Conservation (phyloP, 2,329 filamentous ascomycete genomes). For the Diplodia corticola region DNA sequence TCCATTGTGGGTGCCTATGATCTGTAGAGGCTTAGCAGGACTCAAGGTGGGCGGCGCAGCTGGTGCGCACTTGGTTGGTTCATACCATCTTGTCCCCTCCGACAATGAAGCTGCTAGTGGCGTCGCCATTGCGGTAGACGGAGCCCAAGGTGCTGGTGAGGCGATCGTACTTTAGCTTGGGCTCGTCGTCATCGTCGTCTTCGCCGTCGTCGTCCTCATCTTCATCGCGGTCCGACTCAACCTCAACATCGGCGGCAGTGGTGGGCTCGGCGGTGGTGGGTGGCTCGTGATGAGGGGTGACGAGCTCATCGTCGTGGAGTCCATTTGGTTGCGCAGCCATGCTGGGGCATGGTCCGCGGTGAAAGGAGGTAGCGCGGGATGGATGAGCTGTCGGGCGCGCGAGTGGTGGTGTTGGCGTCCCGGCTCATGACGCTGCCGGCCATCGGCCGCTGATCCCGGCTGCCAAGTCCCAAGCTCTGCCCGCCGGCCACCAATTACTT, state of each 20-base stretch:
- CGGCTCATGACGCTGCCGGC: constrained; percentile 19
- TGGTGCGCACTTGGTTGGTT: constrained; percentile 15
- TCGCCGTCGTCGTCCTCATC: constrained; percentile 70
- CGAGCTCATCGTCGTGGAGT: constrained; percentile 43
- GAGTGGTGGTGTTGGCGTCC: not conserved
- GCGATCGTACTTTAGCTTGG: constrained; percentile 87
- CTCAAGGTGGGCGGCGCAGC: constrained; percentile 53
- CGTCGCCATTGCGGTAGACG: constrained; percentile 92
- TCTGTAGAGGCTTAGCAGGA: constrained; percentile 53
- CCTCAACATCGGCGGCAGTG: constrained; percentile 27
- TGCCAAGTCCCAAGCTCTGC: constrained; percentile 4
- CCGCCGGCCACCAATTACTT: not conserved
- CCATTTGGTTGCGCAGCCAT: constrained; percentile 43
- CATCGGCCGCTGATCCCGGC: constrained; percentile 14
- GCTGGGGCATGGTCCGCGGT: constrained; percentile 42
- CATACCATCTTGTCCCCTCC: constrained; percentile 95
- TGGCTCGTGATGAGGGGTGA: constrained; percentile 55
- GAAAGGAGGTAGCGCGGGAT: constrained; percentile 5
- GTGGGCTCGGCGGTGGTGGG: constrained; percentile 22
- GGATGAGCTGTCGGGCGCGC: constrained; percentile 17
- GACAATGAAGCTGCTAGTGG: constrained; percentile 86
- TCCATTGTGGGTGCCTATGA: constrained; percentile 93
- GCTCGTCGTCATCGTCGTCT: constrained; percentile 90
- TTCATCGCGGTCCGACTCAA: constrained; percentile 18
- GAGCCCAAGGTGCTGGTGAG: constrained; percentile 76